These are phyloP conservation scores for Leccinum obscurum DNA, from an alignment of 768 basidiomycete species.

Conservation along the genomic window DNA sequence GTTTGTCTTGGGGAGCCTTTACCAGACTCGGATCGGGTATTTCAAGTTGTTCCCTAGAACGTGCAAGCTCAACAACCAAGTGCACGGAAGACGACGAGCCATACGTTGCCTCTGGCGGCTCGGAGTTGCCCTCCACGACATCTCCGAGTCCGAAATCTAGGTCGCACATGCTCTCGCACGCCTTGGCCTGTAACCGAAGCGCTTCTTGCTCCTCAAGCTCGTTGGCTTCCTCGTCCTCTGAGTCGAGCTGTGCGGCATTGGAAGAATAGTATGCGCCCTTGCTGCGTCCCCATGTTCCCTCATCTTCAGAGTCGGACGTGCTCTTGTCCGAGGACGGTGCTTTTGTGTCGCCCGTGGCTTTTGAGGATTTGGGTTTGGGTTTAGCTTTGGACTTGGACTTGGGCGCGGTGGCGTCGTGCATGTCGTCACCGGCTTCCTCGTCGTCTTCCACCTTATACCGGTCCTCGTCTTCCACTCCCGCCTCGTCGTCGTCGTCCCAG, in stretches of 20 bases:
- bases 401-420: slow-evolving; percentile 12
- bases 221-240: slow-evolving; percentile 86
- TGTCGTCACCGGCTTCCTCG: slow-evolving; percentile 21
- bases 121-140: slow-evolving; percentile 39
- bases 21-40: neutral
- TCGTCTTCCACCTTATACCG: slow-evolving; percentile 16
- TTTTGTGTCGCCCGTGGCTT: slow-evolving; percentile 15
- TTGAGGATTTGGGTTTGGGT: slow-evolving; percentile 13
- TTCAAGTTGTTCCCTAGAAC: slow-evolving; percentile 20
- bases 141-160: slow-evolving; percentile 86
- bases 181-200: slow-evolving; percentile 72
- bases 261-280: slow-evolving; percentile 85
- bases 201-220: slow-evolving; percentile 90
- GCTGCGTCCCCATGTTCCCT: slow-evolving; percentile 77
- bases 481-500: slow-evolving; percentile 33
- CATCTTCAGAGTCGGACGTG: slow-evolving; percentile 31
- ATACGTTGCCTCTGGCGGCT: slow-evolving; percentile 32
- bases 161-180: slow-evolving; percentile 67
- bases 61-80: slow-evolving; percentile 6
- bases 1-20: slow-evolving; percentile 55
- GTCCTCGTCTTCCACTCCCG: slow-evolving; percentile 43
- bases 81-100: slow-evolving; percentile 1
- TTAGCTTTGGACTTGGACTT: slow-evolving; percentile 10
- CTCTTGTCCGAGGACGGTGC: slow-evolving; percentile 6
- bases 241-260: slow-evolving; percentile 77